These are phyloP conservation scores for Chlamydomonas eustigma DNA, from an alignment of 139 green algal species.

Conservation along the genomic window DNA sequence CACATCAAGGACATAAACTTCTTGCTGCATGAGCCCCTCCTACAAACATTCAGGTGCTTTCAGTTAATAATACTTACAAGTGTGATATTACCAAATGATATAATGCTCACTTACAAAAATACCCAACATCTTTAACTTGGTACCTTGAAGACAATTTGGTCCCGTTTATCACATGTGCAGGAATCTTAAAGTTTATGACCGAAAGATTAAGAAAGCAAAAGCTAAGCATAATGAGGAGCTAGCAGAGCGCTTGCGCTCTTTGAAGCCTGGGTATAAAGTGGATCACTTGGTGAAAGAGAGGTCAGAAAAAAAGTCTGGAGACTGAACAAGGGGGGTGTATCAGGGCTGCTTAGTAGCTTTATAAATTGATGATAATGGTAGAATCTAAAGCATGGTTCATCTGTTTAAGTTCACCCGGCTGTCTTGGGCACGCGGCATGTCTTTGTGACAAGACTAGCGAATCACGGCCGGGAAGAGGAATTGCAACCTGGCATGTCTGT, in stretches of 20 bases:
- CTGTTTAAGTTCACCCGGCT: background rate
- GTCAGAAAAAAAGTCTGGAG: too few species aligned
- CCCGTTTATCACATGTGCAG: too few species aligned
- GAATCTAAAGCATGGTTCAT: too few species aligned
- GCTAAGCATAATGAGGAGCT: slow-evolving; percentile 74
- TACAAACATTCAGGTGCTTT: slow-evolving; percentile 78
- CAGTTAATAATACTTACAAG: background rate
- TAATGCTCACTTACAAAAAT: too few species aligned
- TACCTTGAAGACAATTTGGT: too few species aligned
- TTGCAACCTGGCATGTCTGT: background rate
- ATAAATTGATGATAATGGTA: too few species aligned
- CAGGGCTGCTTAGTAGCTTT: too few species aligned
- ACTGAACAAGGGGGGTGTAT: too few species aligned
- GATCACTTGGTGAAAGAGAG: slow-evolving; percentile 94
- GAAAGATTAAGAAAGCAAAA: slow-evolving; percentile 74
- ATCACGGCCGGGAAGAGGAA: slow-evolving; percentile 7
- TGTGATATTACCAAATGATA: too few species aligned
- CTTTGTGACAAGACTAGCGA: background rate
- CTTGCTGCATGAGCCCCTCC: slow-evolving; percentile 91
- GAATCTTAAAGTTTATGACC: slow-evolving; percentile 54
- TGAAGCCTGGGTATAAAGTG: slow-evolving; percentile 74
- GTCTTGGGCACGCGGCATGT: background rate
- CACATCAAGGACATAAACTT: slow-evolving; percentile 97
- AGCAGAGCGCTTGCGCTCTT: slow-evolving; percentile 54
- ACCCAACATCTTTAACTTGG: too few species aligned